Base-by-base conservation (phyloP, 768 basidiomycete genomes). In the Kockovaella imperatae region DNA sequence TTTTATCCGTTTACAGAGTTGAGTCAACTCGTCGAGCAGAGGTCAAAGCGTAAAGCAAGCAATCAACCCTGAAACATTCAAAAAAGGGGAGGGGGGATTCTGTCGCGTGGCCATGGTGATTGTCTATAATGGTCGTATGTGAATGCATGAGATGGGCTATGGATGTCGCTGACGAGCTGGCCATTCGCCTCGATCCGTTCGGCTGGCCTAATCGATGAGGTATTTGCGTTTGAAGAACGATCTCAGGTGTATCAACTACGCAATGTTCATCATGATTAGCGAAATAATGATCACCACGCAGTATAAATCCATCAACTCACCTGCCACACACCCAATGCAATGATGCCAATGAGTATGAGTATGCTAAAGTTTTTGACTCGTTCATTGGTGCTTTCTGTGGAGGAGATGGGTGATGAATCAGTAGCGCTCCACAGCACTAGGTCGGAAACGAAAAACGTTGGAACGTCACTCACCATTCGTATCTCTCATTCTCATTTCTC, bases 351-450 rank as follows among this genome's bases (percentile, higher is more conserved):
- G 52, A 95, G 77, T 11, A 88, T 84, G 69, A 97, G 82, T 78
- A 87, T 83, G 1, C 87, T 86, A 73, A 99, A 97, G 60, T 80
- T 86, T 71, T 89, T 85, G 26, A 97, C 91, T 45, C 95, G 84
- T 29, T 75, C 54, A 70, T 91, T 88, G 32, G 93, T 99, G 24
- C 91, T 96, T 47, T 83, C 93, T 97, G 62, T 26, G 31, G 31
- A n/a, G 10, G 36, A 10, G 36, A 11, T 20, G 36, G 10, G 25
- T 42, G 41, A 42, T 25, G 36, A 39, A 15, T 7, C 31, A 10
- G 31, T 10, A 10, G 31, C n/a, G 10, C n/a, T 10, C 31, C 31
- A 8, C 26, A 14, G 1, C 5, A 20, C n/a, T n/a, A n/a, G n/a
- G n/a, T n/a, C n/a, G 35, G 31, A 23, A 21, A 3, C 20, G n/a